Base-by-base conservation (phyloP, 305 asterid genomes). In the Galium porrigens region DNA sequence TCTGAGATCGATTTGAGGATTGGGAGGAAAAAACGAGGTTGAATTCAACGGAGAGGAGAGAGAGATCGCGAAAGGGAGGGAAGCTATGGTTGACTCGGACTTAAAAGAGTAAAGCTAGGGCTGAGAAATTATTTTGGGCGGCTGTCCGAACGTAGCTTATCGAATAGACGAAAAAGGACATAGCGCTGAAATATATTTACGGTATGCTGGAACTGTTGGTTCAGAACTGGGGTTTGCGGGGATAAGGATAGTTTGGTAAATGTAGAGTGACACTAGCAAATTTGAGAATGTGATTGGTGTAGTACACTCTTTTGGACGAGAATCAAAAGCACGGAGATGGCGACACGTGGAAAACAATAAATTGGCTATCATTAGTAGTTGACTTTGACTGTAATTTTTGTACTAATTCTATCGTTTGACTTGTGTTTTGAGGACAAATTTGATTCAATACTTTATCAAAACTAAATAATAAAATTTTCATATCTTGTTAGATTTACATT, bases 51-150 rank as follows among this genome's bases (percentile, higher is more conserved):
- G 66, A 48, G 27, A 42, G n/a, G 64, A 67, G 58, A 64, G 36
- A 37, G 49, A 44, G 64, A 65, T 51, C 60, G 63, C 34, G 62
- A 33, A 56, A 37, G 44, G 34, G 63, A 64, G 59, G 51, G 20
- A 46, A 9, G 51, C 29, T 20, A 0, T 48, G 20, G 58, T 65
- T 71, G 48, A n/a, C 61, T 61, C 44, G 74, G 74, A 64, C 64
- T 41, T 34, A 17, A 60, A 73, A 68, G 61, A 65, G 66, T 61
- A 72, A 76, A 72, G 74, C 29, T 61, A n/a, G 22, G 56, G 71
- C 29, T 20, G 15, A 33, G 65, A 48, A 64, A 68, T 44, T 56
- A 71, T 53, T 51, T 64, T 22, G 63, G 62, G 46, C 62, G 63
- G 59, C 69, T 30, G 64, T 34, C 66, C 18, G 74, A 65, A 68